phyloP scores from a whole-genome alignment of 768 basidiomycete genomes.

The Pleurotus tuber-regium region DNA sequence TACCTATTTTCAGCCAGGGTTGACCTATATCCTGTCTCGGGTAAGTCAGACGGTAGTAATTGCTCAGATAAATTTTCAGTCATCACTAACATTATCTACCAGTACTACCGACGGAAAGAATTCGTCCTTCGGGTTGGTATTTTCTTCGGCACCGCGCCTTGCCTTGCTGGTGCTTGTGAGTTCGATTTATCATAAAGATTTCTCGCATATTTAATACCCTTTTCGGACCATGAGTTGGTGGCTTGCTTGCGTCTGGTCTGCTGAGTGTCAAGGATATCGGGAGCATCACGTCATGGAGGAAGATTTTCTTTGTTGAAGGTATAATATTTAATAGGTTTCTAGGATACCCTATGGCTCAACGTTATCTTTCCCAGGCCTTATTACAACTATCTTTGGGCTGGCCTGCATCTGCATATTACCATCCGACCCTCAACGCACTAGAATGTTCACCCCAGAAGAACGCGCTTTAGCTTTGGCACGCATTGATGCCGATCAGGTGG shows the following conservation, averaged over 20 bases:
- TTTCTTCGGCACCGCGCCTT: slow-evolving; percentile 32
- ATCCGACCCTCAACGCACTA: slow-evolving; percentile 25
- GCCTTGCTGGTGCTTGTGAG: slow-evolving; percentile 35
- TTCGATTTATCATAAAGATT: neutral
- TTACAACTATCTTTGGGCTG: slow-evolving; percentile 26
- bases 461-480: slow-evolving; percentile 25
- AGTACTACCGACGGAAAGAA: slow-evolving; percentile 36
- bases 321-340: no score
- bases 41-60: slow-evolving; percentile 21
- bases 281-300: slow-evolving; percentile 30
- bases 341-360: neutral
- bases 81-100: slow-evolving; percentile 2
- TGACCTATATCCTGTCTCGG: slow-evolving; percentile 36
- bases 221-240: slow-evolving; percentile 19
- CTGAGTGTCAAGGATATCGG: slow-evolving; percentile 32
- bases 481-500: slow-evolving; percentile 26
- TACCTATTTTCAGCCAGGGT: slow-evolving; percentile 27
- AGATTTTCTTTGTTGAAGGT: slow-evolving; percentile 34
- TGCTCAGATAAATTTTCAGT: neutral
- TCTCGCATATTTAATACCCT: neutral
- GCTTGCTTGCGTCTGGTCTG: slow-evolving; percentile 36
- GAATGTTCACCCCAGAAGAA: slow-evolving; percentile 26
- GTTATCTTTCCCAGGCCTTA: slow-evolving; percentile 20
- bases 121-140: slow-evolving; percentile 33
- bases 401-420: slow-evolving; percentile 26